Conservation (phyloP, 208 protist species). For the Crithidia acanthocephali region DNA sequence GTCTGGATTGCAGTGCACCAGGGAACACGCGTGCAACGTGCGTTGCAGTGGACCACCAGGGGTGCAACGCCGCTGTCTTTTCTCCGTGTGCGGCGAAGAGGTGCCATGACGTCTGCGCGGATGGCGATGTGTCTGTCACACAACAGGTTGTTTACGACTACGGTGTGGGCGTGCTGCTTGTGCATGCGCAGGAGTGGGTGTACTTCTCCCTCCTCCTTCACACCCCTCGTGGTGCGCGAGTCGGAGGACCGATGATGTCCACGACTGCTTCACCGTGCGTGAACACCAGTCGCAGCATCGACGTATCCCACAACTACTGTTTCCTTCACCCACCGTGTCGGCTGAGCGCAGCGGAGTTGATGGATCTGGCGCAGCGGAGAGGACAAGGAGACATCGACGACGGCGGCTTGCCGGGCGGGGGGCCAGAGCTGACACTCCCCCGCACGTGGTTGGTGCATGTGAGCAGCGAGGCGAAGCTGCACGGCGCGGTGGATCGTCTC, state of each 20-base stretch:
- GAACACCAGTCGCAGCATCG: background rate
- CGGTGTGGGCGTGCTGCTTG: slow-evolving; percentile 45
- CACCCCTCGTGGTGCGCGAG: slow-evolving; percentile 8
- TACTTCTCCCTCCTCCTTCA: slow-evolving; percentile 47
- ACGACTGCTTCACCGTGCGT: background rate
- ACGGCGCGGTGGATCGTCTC: background rate
- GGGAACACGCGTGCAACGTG: background rate
- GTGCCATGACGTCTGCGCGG: too few relatives aligned
- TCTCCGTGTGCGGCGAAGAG: too few relatives aligned
- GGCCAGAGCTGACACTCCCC: background rate
- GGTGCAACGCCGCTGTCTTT: too few relatives aligned
- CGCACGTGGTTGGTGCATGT: slow-evolving; percentile 33
- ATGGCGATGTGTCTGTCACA: background rate
- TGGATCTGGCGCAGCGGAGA: background rate
- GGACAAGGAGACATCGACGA: background rate
- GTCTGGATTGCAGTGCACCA: too few relatives aligned
- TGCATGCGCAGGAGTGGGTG: slow-evolving; percentile 30
- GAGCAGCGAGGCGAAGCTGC: slow-evolving; percentile 11
- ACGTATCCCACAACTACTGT: slow-evolving; percentile 24
- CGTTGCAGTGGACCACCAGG: background rate
- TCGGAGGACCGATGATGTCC: background rate
- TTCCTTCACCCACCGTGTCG: slow-evolving; percentile 21
- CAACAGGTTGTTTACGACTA: background rate
- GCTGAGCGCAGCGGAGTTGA: slow-evolving; percentile 19
- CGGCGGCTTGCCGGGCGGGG: background rate